Percentiles rank a stretch among this genome's conserved stretches.
Conservation (phyloP, 2,329 filamentous ascomycete species). For the Lojkania enalia region DNA sequence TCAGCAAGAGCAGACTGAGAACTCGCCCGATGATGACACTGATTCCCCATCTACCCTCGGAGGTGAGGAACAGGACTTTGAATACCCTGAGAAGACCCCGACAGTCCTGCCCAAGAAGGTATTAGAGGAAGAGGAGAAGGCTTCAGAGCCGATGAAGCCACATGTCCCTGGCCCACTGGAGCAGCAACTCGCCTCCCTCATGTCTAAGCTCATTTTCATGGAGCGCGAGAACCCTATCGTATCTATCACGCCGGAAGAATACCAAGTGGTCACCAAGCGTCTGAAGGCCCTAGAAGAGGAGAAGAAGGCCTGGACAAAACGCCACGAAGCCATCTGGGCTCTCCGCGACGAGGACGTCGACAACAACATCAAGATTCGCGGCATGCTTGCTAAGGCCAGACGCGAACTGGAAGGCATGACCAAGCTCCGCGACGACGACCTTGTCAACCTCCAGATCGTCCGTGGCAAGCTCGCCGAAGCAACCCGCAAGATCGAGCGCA, state of each 20-base stretch:
- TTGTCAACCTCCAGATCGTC: constrained; percentile 46
- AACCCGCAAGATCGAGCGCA: constrained; percentile 40
- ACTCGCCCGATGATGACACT: constrained; percentile 34
- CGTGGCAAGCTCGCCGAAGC: constrained; percentile 47
- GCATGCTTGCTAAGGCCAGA: constrained; percentile 45
- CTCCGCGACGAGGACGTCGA: constrained; percentile 49
- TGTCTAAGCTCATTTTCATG: constrained; percentile 44
- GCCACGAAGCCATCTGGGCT: constrained; percentile 47
- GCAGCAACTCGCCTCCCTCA: constrained; percentile 41
- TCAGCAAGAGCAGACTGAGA: constrained; percentile 14
- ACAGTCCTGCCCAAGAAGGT: constrained; percentile 21
- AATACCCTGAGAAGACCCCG: constrained; percentile 35
- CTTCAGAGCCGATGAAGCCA: constrained; percentile 21
- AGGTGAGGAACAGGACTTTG: constrained; percentile 34
- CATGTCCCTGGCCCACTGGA: constrained; percentile 41
- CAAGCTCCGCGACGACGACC: constrained; percentile 48
- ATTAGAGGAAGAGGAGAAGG: constrained; percentile 10
- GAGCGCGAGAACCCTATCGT: constrained; percentile 39
- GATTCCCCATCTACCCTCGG: constrained; percentile 40
- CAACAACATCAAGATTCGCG: constrained; percentile 48
- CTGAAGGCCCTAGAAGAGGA: constrained; percentile 43
- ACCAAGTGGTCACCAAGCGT: constrained; percentile 32
- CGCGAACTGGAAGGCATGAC: constrained; percentile 46
- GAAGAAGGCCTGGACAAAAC: constrained; percentile 40
- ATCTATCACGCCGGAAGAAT: constrained; percentile 45